Percentiles rank a stretch among this genome's conserved stretches.
phyloP scores from a whole-genome alignment of 164 flowering plant genomes.

The Sedum album region DNA sequence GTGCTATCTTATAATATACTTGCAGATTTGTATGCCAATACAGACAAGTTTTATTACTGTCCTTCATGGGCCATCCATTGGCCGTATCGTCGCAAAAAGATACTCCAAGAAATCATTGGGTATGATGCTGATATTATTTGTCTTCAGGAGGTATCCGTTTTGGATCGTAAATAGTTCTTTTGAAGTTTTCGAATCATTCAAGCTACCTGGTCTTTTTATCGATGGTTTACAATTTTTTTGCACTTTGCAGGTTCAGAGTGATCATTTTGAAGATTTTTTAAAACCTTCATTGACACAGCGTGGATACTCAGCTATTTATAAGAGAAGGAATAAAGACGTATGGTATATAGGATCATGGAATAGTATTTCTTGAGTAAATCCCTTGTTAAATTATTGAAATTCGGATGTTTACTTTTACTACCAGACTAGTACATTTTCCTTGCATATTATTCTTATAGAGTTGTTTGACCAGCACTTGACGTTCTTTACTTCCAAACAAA shows the following conservation, averaged over 20 bases:
- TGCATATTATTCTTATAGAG: background rate
- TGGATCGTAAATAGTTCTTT: background rate
- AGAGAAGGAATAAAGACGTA: constrained; percentile 28
- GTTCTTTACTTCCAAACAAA: no score
- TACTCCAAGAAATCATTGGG: constrained; percentile 34
- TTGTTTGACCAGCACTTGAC: background rate
- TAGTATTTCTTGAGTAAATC: background rate
- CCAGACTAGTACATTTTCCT: background rate
- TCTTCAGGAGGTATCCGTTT: constrained; percentile 47
- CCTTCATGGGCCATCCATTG: constrained; percentile 48
- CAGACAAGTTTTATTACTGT: constrained; percentile 18
- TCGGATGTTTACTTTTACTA: background rate
- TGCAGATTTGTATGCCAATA: constrained; percentile 20
- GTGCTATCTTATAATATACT: constrained; percentile 46
- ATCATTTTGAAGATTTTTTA: constrained; percentile 48
- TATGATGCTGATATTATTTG: constrained; percentile 54
- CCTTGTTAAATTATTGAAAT: background rate
- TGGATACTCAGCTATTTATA: constrained; percentile 39
- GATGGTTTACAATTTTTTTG: constrained; percentile 9
- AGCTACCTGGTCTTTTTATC: constrained; percentile 4
- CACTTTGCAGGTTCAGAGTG: constrained; percentile 52
- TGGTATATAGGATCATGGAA: background rate
- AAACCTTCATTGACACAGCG: constrained; percentile 25
- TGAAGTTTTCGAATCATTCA: no score
- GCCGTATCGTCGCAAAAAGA: constrained; percentile 40